These are phyloP conservation scores for Acanthamoeba castellanii DNA, from an alignment of 208 protist species.

Conservation along the genomic window DNA sequence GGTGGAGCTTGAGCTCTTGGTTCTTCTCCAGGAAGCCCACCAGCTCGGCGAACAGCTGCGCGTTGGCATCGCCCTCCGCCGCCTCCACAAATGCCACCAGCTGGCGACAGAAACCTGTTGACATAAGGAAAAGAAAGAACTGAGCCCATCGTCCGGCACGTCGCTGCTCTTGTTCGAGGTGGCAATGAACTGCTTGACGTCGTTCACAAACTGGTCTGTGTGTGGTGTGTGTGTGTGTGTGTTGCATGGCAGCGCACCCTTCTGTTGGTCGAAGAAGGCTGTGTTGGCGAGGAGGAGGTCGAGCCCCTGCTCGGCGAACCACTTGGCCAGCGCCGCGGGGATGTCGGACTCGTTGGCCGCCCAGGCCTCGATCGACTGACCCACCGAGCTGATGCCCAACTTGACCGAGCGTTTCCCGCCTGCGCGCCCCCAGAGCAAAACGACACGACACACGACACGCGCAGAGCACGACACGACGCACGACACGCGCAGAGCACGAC, in stretches of 20 bases:
- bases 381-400: slow-evolving; percentile 32
- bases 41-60: background rate
- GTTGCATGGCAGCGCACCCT: too few species aligned
- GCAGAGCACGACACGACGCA: too few species aligned
- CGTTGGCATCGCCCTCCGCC: background rate
- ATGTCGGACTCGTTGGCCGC: background rate
- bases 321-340: background rate
- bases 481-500: too few species aligned
- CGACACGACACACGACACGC: too few species aligned
- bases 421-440: background rate
- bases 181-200: slow-evolving; percentile 34
- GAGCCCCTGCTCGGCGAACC: background rate
- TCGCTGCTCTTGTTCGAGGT: slow-evolving; percentile 14
- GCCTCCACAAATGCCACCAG: background rate
- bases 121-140: background rate
- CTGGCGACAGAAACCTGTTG: background rate
- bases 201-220: background rate
- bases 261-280: slow-evolving; percentile 15
- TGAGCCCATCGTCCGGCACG: background rate
- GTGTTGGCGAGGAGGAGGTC: slow-evolving; percentile 32
- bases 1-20: background rate
- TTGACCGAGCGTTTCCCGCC: background rate
- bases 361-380: slow-evolving; percentile 10
- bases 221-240: background rate
- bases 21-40: slow-evolving; percentile 7